A percentile compares a stretch with the other conserved stretches of the same genome.
These are phyloP conservation scores for Suillus subaureus DNA, from an alignment of 768 basidiomycete species.

Conservation along the genomic window DNA sequence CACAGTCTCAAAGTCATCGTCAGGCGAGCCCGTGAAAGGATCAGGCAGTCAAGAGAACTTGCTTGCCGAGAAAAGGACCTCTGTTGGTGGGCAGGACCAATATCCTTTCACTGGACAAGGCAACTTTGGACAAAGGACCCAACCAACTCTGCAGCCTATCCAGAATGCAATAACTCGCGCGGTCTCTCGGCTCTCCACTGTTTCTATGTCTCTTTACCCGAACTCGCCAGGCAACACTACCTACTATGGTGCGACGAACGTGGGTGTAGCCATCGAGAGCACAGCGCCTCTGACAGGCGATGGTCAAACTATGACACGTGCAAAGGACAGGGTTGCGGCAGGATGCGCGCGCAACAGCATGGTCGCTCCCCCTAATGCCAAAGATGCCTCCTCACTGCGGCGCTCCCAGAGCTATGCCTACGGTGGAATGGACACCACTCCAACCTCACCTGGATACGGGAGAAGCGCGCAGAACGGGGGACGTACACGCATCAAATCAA, in stretches of 20 bases:
- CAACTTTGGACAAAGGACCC: constrained; percentile 23
- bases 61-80: constrained; percentile 13
- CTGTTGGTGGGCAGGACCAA: constrained; percentile 19
- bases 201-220: constrained; percentile 52
- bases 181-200: constrained; percentile 41
- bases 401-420: constrained; percentile 49
- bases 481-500: constrained; percentile 68
- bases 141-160: constrained; percentile 41
- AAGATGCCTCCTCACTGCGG: constrained; percentile 25
- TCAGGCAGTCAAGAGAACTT: constrained; percentile 9
- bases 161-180: constrained; percentile 42
- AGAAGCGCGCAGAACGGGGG: constrained; percentile 43
- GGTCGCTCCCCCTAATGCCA: constrained; percentile 19
- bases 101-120: constrained; percentile 31
- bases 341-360: constrained; percentile 26
- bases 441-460: constrained; percentile 30
- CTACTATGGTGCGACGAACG: constrained; percentile 25
- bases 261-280: constrained; percentile 40
- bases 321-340: constrained; percentile 34
- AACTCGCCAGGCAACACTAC: constrained; percentile 40
- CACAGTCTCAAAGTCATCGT: constrained; percentile 27
- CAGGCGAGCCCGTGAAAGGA: constrained; percentile 14
- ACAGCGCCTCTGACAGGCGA: constrained; percentile 42
- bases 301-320: constrained; percentile 38
- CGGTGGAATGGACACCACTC: constrained; percentile 55